These are phyloP conservation scores for Rhazya stricta DNA, from an alignment of 257 asterid species.

Conservation along the genomic window DNA sequence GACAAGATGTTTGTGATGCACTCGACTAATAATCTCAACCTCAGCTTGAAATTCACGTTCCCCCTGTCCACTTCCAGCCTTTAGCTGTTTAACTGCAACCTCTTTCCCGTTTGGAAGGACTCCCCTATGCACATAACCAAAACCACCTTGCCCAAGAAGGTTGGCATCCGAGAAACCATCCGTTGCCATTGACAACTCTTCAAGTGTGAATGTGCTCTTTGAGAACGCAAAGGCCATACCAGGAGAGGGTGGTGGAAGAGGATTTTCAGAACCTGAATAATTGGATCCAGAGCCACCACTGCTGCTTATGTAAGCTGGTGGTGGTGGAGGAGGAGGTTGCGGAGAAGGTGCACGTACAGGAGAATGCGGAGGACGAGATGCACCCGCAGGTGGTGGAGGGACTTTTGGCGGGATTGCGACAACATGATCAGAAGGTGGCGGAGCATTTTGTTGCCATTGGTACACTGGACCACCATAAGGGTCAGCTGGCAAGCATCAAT, in stretches of 20 bases:
- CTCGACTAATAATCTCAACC: conserved; percentile 93
- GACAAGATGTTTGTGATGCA: conserved; percentile 92
- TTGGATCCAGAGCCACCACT: conserved; percentile 74
- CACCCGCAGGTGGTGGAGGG: conserved; percentile 49
- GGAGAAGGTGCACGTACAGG: conserved; percentile 29
- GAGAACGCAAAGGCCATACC: conserved; percentile 56
- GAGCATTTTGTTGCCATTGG: conserved; percentile 62
- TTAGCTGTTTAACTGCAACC: conserved; percentile 78
- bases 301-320: conserved; percentile 46
- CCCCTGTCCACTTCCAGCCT: conserved; percentile 96
- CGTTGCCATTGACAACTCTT: conserved; percentile 82
- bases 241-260: conserved; percentile 63
- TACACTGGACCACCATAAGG: conserved; percentile 48
- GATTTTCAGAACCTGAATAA: conserved; percentile 53
- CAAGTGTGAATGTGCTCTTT: conserved; percentile 65
- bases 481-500: conserved; percentile 38
- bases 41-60: conserved; percentile 94
- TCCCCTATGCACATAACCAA: conserved; percentile 89
- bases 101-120: conserved; percentile 80
- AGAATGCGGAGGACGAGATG: conserved; percentile 53
- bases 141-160: conserved; percentile 97
- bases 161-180: conserved; percentile 86
- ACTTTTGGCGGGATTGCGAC: conserved; percentile 50
- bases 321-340: conserved; percentile 44
- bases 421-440: conserved; percentile 41